Conservation (phyloP, 306 rosid species). For the Albizia julibrissin region DNA sequence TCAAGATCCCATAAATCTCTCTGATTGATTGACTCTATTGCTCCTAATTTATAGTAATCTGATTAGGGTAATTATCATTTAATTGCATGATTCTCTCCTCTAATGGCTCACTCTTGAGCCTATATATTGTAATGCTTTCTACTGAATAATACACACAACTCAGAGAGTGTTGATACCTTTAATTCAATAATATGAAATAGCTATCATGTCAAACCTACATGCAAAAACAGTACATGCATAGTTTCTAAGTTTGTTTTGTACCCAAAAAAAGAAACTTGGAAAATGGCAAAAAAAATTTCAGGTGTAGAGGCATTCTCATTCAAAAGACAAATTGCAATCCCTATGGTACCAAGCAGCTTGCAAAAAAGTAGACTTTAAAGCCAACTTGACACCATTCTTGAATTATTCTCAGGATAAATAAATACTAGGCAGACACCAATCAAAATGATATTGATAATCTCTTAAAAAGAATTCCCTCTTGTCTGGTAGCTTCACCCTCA, state of each 20-base stretch:
- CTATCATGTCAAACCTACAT: neutral
- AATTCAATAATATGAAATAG: too few species aligned
- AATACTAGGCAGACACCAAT: neutral
- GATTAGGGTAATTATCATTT: too few species aligned
- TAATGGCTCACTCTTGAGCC: too few species aligned
- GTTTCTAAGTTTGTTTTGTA: neutral
- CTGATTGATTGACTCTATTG: too few species aligned
- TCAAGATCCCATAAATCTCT: too few species aligned
- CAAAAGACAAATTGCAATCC: neutral
- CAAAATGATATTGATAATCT: neutral
- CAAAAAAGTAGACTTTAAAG: neutral
- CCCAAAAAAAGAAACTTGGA: neutral
- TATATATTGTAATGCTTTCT: too few species aligned
- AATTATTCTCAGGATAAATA: constrained; percentile 10
- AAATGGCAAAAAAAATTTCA: neutral
- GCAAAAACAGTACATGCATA: neutral
- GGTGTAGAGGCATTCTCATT: neutral
- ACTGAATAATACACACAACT: too few species aligned
- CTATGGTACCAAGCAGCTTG: neutral
- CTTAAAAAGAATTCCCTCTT: neutral
- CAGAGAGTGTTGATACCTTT: too few species aligned
- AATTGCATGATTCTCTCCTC: too few species aligned
- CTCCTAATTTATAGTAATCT: too few species aligned
- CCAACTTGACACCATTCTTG: neutral
- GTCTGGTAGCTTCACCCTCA: neutral